Conservation (phyloP, 1,284 basidiomycete genomes). For the Rugosomyces carneus region DNA sequence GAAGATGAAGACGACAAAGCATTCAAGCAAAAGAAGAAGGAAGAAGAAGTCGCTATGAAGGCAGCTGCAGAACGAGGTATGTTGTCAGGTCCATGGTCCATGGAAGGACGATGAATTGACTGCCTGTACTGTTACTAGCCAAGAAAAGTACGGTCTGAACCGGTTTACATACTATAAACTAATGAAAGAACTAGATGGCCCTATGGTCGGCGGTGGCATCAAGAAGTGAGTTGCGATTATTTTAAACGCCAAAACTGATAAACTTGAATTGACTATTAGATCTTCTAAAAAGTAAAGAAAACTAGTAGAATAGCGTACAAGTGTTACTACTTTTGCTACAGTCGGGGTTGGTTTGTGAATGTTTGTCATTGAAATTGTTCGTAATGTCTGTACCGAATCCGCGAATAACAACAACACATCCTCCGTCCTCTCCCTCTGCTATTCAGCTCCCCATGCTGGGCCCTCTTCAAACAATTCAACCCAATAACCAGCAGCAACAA, state of each 20-base stretch:
- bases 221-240: constrained; percentile 58
- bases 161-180: background rate
- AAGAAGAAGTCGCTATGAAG: constrained; percentile 63
- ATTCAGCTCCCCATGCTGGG: constrained; percentile 66
- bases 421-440: constrained; percentile 25
- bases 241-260: constrained; percentile 8
- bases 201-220: constrained; percentile 64
- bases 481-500: constrained; percentile 41
- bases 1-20: constrained; percentile 63
- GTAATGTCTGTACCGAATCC: constrained; percentile 15
- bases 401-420: constrained; percentile 22
- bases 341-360: constrained; percentile 14
- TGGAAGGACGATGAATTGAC: background rate
- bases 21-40: constrained; percentile 71
- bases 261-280: constrained; percentile 29
- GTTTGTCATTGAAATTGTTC: constrained; percentile 19
- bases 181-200: constrained; percentile 41
- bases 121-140: constrained; percentile 45
- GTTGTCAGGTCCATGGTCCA: background rate
- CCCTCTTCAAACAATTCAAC: constrained; percentile 55
- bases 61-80: constrained; percentile 63
- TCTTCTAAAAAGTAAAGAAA: constrained; percentile 67
- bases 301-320: background rate
- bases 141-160: constrained; percentile 48
- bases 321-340: no score